Percentiles rank a stretch among this genome's conserved stretches.
phyloP scores from a whole-genome alignment of 179 eudicot species.

The Silene vulgaris region DNA sequence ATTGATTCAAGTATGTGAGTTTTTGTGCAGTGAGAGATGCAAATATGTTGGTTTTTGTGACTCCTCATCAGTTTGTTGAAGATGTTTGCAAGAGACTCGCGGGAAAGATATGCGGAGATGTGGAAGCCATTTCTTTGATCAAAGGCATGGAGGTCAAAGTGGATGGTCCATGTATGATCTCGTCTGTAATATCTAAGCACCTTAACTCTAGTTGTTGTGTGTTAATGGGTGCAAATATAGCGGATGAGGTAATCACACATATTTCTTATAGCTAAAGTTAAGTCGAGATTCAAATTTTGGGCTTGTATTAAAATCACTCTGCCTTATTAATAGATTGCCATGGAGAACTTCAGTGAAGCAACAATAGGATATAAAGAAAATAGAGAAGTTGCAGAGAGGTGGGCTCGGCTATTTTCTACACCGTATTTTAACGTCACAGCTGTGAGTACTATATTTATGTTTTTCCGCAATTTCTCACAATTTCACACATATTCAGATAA shows the following conservation, averaged over 20 bases:
- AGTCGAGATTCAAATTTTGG: background rate
- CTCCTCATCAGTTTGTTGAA: slow-evolving; percentile 90
- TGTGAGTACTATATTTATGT: slow-evolving; percentile 43
- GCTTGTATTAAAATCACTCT: background rate
- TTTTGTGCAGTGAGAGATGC: slow-evolving; percentile 68
- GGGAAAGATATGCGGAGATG: slow-evolving; percentile 62
- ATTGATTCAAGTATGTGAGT: background rate
- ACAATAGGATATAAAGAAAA: slow-evolving; percentile 69
- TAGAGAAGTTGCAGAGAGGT: slow-evolving; percentile 68
- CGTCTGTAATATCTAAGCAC: slow-evolving; percentile 55
- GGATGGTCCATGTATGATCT: slow-evolving; percentile 89
- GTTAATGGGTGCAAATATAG: slow-evolving; percentile 95
- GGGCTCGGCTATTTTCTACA: slow-evolving; percentile 74
- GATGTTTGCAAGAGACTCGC: slow-evolving; percentile 60
- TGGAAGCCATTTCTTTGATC: slow-evolving; percentile 73
- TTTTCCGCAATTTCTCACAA: background rate
- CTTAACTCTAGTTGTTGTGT: slow-evolving; percentile 78
- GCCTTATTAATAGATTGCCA: slow-evolving; percentile 63
- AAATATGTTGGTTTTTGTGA: slow-evolving; percentile 86
- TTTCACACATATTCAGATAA: background rate
- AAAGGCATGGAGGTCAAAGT: slow-evolving; percentile 94
- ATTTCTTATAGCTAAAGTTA: background rate
- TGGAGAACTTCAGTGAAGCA: slow-evolving; percentile 90
- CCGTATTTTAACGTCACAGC: slow-evolving; percentile 70
- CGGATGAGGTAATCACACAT: slow-evolving; percentile 61